These are phyloP conservation scores for Phaffomyces antillensis DNA, from an alignment of 805 yeast species.

Conservation along the genomic window DNA sequence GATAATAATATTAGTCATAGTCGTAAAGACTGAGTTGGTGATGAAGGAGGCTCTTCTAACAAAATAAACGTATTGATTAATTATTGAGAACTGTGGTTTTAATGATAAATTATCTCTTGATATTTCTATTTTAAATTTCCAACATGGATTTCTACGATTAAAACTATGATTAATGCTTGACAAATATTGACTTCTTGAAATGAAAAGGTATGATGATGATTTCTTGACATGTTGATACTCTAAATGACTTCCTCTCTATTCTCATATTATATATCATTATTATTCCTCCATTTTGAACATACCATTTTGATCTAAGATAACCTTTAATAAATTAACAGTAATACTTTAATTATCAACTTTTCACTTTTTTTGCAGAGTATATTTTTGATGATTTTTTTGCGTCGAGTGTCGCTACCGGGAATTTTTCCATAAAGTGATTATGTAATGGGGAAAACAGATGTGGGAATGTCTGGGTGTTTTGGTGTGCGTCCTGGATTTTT, in stretches of 20 bases:
- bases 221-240: too few species aligned
- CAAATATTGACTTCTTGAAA: too few species aligned
- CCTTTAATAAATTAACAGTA: not conserved
- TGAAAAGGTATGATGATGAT: too few species aligned
- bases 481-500: too few species aligned
- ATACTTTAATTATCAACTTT: slow-evolving; percentile 5
- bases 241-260: too few species aligned
- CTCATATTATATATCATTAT: not conserved
- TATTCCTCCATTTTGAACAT: slow-evolving; percentile 1
- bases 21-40: not conserved
- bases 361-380: slow-evolving; percentile 6
- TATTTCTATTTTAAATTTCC: too few species aligned
- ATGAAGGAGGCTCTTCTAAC: too few species aligned
- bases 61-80: too few species aligned
- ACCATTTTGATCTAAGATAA: slow-evolving; percentile 8
- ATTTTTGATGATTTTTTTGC: not conserved
- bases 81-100: too few species aligned
- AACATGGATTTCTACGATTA: too few species aligned
- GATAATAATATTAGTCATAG: not conserved
- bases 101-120: too few species aligned
- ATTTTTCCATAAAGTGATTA: not conserved
- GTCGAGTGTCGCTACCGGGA: slow-evolving; percentile 5
- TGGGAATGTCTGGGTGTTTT: slow-evolving; percentile 5
- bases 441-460: not conserved
- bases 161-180: too few species aligned